A percentile compares a stretch with the other conserved stretches of the same genome.
Conservation (phyloP, 331 rosid species). For the Acacia pycnantha region DNA sequence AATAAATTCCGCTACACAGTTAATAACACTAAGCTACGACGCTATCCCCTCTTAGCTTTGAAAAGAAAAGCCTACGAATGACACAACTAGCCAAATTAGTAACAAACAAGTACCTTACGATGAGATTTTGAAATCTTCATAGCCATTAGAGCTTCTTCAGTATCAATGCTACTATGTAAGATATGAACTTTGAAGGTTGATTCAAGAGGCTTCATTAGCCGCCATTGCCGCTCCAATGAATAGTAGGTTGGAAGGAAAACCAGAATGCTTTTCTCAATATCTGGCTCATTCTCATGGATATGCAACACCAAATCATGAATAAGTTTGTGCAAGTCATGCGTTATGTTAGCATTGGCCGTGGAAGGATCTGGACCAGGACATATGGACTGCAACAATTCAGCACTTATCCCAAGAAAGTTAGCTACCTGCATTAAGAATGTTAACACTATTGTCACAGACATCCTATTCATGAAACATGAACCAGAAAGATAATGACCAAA, state of each 20-base stretch:
- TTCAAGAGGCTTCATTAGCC: slow-evolving; percentile 62
- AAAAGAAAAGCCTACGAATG: neutral
- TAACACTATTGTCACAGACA: slow-evolving; percentile 27
- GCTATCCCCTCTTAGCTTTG: neutral
- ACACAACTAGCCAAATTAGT: slow-evolving; percentile 17
- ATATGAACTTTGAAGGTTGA: slow-evolving; percentile 75
- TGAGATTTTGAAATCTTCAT: slow-evolving; percentile 83
- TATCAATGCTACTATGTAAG: slow-evolving; percentile 86
- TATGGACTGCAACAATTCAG: slow-evolving; percentile 35
- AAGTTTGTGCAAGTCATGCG: slow-evolving; percentile 53
- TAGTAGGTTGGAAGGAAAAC: slow-evolving; percentile 88
- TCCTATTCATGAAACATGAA: slow-evolving; percentile 4
- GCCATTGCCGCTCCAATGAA: slow-evolving; percentile 81
- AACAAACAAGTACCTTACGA: slow-evolving; percentile 58
- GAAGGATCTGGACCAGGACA: slow-evolving; percentile 46
- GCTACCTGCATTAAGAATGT: slow-evolving; percentile 48
- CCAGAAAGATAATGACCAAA: slow-evolving; percentile 18
- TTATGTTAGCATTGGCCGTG: slow-evolving; percentile 35
- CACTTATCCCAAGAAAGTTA: slow-evolving; percentile 49
- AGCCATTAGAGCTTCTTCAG: slow-evolving; percentile 76
- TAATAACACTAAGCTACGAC: neutral
- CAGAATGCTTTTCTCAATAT: slow-evolving; percentile 86
- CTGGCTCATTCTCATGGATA: slow-evolving; percentile 73
- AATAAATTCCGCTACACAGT: neutral
- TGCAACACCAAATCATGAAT: slow-evolving; percentile 72